Base-by-base conservation (phyloP, 179 eudicot genomes). In the Corrigiola litoralis region DNA sequence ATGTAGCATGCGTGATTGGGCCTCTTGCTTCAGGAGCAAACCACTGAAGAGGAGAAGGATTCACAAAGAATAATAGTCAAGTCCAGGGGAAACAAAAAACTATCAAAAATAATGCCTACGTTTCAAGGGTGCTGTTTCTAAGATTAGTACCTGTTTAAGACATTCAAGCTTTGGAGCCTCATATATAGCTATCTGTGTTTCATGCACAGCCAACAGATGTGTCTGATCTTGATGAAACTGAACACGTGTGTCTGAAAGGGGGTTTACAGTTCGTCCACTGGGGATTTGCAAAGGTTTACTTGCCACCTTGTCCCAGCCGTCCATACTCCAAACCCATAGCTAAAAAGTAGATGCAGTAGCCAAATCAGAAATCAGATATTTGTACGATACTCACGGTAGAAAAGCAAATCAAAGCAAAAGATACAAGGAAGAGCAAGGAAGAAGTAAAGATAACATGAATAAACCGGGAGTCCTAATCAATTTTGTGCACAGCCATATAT, bases 281-380 rank as follows among this genome's bases (percentile, higher is more conserved):
- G 87, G 87, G 34, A 82, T 77, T 68, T 83, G 87, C 79, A 90
- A 75, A 56, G 71, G 71, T 77, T 77, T 86, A 67, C 81, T 69
- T 37, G 82, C 78, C 76, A 86, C 80, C 70, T 80, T 90, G 25
- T 88, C 94, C 97, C 96, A 90, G 12, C 81, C 87, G 70, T 90
- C 90, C 78, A 83, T 86, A 76, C 86, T 87, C 97, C 97, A 90
- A 66, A 88, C 94, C 76, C 96, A 90, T 29, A 90, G 62, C 97
- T 90, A 81, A 63, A 45, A 73, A 73, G 23, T 23, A 21, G 44
- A 51, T 46, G 38, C 42, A 63, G 10, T 51, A 51, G 27, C 20
- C 36, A n/a, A 11, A 18, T 49, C 29, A 53, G 31, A n/a, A 37
- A 12, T 5, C 47, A 28, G 7, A 2, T 16, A 45, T 31, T 3